Percentiles rank a stretch among this genome's conserved stretches.
These are phyloP conservation scores for Aspergillus novofumigatus DNA, from an alignment of 2,329 filamentous ascomycete species.

Conservation along the genomic window DNA sequence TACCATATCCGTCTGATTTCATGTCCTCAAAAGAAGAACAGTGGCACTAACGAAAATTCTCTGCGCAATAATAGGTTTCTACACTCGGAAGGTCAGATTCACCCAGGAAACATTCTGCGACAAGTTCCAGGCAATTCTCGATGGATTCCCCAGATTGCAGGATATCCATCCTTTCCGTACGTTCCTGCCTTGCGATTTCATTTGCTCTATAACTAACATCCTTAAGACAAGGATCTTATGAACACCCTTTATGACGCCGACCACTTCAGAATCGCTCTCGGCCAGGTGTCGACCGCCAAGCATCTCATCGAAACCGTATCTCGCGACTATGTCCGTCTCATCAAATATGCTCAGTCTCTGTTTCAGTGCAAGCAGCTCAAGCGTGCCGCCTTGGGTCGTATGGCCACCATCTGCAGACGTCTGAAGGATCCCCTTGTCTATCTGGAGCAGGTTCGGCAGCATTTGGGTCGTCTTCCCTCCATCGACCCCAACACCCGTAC, in stretches of 20 bases:
- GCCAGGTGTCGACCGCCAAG: slow-evolving; percentile 93
- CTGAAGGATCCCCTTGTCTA: slow-evolving; percentile 93
- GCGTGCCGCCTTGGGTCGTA: slow-evolving; percentile 89
- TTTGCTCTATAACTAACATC: slow-evolving; percentile 15
- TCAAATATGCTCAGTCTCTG: slow-evolving; percentile 94
- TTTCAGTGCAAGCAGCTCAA: slow-evolving; percentile 99
- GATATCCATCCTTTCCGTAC: slow-evolving; percentile 94
- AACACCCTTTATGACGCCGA: slow-evolving; percentile 99
- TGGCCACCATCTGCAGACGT: slow-evolving; percentile 94
- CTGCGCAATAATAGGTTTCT: slow-evolving; percentile 61
- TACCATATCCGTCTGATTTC: background rate
- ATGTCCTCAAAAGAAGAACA: background rate
- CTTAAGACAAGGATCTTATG: slow-evolving; percentile 69
- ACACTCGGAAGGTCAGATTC: slow-evolving; percentile 97
- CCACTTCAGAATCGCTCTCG: slow-evolving; percentile 94
- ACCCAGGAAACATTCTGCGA: slow-evolving; percentile 95
- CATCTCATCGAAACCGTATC: slow-evolving; percentile 94
- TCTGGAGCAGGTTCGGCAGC: slow-evolving; percentile 93
- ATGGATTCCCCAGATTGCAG: slow-evolving; percentile 85
- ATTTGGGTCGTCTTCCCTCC: slow-evolving; percentile 93
- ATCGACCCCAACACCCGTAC: slow-evolving; percentile 98
- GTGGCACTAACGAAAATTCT: slow-evolving; percentile 27
- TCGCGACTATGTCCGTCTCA: slow-evolving; percentile 89
- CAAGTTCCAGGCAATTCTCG: slow-evolving; percentile 84
- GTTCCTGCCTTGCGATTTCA: slow-evolving; percentile 25